Evolutionary conservation across 306 rosid species (phyloP).

Genomic region (Castanea sativa): DNA sequence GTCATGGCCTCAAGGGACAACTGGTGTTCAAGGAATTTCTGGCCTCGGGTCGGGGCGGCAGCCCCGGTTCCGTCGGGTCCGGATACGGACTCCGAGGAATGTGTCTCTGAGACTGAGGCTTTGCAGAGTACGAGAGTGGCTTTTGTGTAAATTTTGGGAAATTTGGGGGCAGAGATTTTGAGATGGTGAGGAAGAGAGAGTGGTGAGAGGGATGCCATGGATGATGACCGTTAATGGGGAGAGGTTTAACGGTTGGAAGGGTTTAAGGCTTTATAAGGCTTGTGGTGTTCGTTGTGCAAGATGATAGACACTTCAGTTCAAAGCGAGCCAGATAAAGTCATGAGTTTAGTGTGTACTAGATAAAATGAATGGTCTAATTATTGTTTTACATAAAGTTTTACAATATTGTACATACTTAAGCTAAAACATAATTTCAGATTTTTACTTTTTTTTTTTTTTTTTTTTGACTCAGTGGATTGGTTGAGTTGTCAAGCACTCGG

Average conservation of each 20-base stretch:
- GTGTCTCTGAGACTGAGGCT: constrained; percentile 23
- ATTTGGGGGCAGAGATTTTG: constrained; percentile 23
- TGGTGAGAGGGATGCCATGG: constrained; percentile 67
- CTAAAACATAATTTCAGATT: no score
- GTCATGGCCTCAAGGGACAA: constrained; percentile 52
- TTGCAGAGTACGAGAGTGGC: constrained; percentile 36
- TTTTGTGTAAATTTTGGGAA: constrained; percentile 20
- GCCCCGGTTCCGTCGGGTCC: constrained; percentile 66
- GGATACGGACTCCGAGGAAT: constrained; percentile 7
- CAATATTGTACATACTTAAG: no score
- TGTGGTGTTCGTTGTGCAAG: not conserved
- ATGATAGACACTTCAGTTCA: no score
- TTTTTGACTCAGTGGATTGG: no score
- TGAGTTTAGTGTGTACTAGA: no score
- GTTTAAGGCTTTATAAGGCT: not conserved
- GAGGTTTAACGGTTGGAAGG: constrained; percentile 12
- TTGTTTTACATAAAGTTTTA: no score
- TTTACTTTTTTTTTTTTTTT: no score
- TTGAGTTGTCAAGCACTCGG: fast-evolving
- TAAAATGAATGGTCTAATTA: no score
- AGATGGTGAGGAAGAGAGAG: constrained; percentile 31
- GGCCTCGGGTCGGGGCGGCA: constrained; percentile 81
- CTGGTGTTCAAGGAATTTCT: constrained; percentile 64
- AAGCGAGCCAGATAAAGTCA: no score
- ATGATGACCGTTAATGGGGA: constrained; percentile 11